Conservation (phyloP, 2,329 filamentous ascomycete genomes). For the Verticillium isaacii region DNA sequence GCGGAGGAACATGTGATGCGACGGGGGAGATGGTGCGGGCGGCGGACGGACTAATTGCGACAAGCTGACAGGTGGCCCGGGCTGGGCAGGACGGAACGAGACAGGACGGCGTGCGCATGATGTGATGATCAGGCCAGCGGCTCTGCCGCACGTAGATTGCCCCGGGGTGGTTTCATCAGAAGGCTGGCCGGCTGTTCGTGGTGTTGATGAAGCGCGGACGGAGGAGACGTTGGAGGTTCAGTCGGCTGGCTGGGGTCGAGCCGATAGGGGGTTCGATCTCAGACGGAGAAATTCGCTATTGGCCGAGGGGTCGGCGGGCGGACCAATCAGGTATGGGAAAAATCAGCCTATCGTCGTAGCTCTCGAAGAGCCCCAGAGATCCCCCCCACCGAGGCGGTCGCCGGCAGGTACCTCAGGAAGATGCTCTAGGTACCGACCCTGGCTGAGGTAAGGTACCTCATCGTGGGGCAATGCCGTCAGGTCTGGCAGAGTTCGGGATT, state of each 20-base stretch:
- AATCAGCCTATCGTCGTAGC: background rate
- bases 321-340: background rate
- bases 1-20: background rate
- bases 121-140: background rate
- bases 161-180: background rate
- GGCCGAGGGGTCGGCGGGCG: background rate
- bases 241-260: background rate
- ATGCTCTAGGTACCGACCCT: background rate
- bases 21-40: background rate
- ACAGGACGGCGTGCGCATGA: background rate
- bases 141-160: background rate
- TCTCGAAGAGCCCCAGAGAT: background rate
- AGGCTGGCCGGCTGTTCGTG: too few species aligned
- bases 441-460: background rate
- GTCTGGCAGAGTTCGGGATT: background rate
- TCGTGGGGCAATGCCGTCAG: background rate
- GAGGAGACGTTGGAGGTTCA: background rate
- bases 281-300: conserved; percentile 13
- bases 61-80: background rate
- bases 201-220: background rate
- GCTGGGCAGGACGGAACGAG: background rate
- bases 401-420: background rate
- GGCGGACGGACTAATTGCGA: background rate
- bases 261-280: background rate
- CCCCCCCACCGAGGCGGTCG: background rate